A percentile compares a stretch with the other conserved stretches of the same genome.
Conservation (phyloP, 2,329 filamentous ascomycete genomes). For the Colletotrichum trifolii region DNA sequence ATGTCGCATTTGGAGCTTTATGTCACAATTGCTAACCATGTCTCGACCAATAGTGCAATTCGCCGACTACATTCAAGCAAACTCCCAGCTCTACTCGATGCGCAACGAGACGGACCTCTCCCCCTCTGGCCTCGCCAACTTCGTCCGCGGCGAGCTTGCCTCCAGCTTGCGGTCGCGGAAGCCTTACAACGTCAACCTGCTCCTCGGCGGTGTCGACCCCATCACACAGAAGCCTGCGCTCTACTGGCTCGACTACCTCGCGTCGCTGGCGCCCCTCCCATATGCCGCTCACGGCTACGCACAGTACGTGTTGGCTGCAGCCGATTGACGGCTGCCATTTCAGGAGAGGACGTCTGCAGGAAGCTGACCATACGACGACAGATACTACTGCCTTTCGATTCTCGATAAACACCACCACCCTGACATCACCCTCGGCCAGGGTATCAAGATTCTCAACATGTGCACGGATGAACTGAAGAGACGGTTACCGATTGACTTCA, state of each 20-base stretch:
- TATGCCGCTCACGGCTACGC: slow-evolving; percentile 99
- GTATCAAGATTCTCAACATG: slow-evolving; percentile 91
- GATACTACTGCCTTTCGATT: slow-evolving; percentile 97
- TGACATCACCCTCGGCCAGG: slow-evolving; percentile 88
- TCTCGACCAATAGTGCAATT: slow-evolving; percentile 81
- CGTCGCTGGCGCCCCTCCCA: slow-evolving; percentile 85
- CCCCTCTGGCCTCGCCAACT: slow-evolving; percentile 88
- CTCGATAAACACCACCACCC: slow-evolving; percentile 99
- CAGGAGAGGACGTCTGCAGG: not conserved
- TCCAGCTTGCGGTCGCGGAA: slow-evolving; percentile 89
- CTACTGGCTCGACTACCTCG: slow-evolving; percentile 98
- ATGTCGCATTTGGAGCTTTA: not conserved
- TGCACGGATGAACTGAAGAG: slow-evolving; percentile 98
- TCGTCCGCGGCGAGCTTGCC: slow-evolving; percentile 93
- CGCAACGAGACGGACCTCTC: slow-evolving; percentile 94
- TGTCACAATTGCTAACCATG: slow-evolving; percentile 14
- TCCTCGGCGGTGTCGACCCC: slow-evolving; percentile 92
- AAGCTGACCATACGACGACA: slow-evolving; percentile 49
- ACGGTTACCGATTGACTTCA: slow-evolving; percentile 97
- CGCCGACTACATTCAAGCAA: slow-evolving; percentile 98
- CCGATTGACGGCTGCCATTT: slow-evolving; percentile 13
- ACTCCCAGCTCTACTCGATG: slow-evolving; percentile 98
- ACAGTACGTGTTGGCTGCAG: slow-evolving; percentile 72
- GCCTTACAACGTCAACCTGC: slow-evolving; percentile 96
- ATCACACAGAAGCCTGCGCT: slow-evolving; percentile 91